Evolutionary conservation across 2,329 filamentous ascomycete genomes (phyloP), one percentile per base, ranked within the genome.

Genomic region (Cladosporium sphaerospermum): DNA sequence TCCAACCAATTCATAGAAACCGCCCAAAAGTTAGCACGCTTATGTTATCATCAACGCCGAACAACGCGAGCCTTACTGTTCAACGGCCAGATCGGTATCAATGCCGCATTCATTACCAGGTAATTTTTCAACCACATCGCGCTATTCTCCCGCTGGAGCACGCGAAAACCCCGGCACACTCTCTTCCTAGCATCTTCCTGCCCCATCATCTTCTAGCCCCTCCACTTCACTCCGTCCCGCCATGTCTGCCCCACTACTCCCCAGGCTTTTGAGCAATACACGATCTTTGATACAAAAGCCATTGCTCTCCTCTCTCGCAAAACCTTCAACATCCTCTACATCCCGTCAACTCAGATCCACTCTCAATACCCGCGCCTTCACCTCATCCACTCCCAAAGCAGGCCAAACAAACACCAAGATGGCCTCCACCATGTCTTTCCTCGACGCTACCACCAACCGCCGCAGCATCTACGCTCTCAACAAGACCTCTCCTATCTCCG

Each of bases 401-500:
- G 19, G 16, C 31, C 33, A 51, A 11, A 36, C 5, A 14, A 34
- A 4, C 42, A 46, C 64, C 56, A 69, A 57, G 32, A 75, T 75
- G 72, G 63, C 70, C 46, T 63, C 64, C 61, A 57, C 41, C 34
- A 59, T 61, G 36, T 53, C 75, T 57, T 76, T 89, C 74, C 70
- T 89, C 68, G 75, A 84, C 57, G 78, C 82, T 66, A 69, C 86
- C 76, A 80, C 82, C 75, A 69, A 73, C 69, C 86, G 88, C 68
- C 85, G 87, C 71, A 79, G 81, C 67, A 62, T 69, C 64, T 70
- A 70, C 61, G 55, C 57, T n/a, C 58, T 70, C 51, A 62, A 59
- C 77, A 82, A 83, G 75, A 71, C 72, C 66, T 84, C 85, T 66
- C 84, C 86, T 71, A 78, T 82, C 68, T 73, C 79, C 77, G 89